Conservation (phyloP, 805 yeast species). For the Saccharomycopsis synnaedendra region DNA sequence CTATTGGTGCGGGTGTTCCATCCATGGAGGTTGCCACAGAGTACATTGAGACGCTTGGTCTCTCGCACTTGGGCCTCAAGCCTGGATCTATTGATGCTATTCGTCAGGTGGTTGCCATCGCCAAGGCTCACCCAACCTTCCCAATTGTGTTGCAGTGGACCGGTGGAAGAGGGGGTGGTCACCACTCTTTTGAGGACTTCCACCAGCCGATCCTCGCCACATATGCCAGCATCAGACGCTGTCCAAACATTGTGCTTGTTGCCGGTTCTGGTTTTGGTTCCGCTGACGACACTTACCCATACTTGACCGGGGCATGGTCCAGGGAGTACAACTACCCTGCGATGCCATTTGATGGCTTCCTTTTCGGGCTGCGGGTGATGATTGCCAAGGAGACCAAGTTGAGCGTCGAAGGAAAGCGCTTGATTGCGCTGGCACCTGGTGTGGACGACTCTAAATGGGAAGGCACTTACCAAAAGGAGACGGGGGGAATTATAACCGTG, state of each 20-base stretch:
- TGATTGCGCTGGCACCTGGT: constrained; percentile 86
- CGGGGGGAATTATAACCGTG: constrained; percentile 96
- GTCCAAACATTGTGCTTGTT: constrained; percentile 75
- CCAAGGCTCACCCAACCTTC: constrained; percentile 91
- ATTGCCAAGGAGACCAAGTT: constrained; percentile 94
- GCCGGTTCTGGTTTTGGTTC: constrained; percentile 99
- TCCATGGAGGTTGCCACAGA: constrained; percentile 95
- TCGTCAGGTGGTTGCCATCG: constrained; percentile 75
- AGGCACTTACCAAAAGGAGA: constrained; percentile 81
- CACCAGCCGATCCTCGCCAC: constrained; percentile 94
- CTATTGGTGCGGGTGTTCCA: constrained; percentile 99
- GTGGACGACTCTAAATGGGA: constrained; percentile 88
- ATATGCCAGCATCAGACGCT: constrained; percentile 90
- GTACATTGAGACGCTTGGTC: constrained; percentile 83
- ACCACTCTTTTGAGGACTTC: constrained; percentile 98
- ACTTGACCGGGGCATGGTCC: constrained; percentile 98
- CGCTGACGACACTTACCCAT: constrained; percentile 93
- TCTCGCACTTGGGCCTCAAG: constrained; percentile 90
- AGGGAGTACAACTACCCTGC: constrained; percentile 77
- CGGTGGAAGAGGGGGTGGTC: constrained; percentile 99
- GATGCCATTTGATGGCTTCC: constrained; percentile 97
- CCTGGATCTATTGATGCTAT: constrained; percentile 97
- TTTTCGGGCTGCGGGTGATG: constrained; percentile 96
- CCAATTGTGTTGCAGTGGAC: constrained; percentile 99
- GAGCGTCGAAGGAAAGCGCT: constrained; percentile 85